Percentiles rank a stretch among this genome's conserved stretches.
Evolutionary conservation across 2,329 filamentous ascomycete genomes (phyloP).

Genomic region (Ceratocystis lukuohia): DNA sequence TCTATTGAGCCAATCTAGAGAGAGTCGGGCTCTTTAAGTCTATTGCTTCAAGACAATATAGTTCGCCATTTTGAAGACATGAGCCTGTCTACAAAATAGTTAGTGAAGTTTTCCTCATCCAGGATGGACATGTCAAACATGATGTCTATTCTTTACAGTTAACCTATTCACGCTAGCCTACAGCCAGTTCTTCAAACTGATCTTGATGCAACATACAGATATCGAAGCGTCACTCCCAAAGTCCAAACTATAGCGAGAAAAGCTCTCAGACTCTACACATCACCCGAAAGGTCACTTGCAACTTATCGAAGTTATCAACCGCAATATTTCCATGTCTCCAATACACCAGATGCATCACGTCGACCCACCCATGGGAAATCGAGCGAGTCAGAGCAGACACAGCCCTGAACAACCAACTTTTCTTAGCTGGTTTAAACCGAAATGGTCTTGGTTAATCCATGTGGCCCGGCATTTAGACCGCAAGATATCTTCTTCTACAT

Average conservation of each 20-base stretch:
- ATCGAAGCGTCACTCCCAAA: no score
- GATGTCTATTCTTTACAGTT: no score
- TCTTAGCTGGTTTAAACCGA: constrained; percentile 14
- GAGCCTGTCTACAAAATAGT: neutral
- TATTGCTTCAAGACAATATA: neutral
- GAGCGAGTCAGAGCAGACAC: neutral
- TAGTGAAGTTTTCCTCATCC: no score
- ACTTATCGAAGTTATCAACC: neutral
- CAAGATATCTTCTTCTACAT: constrained; percentile 27
- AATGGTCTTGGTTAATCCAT: constrained; percentile 10
- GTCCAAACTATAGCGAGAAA: neutral
- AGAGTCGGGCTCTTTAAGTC: neutral
- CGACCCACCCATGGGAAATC: constrained; percentile 13
- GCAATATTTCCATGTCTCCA: neutral
- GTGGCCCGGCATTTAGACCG: constrained; percentile 22
- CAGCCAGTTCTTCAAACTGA: no score
- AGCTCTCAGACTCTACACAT: neutral
- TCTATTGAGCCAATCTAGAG: neutral
- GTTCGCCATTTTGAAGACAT: neutral
- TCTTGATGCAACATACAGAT: no score
- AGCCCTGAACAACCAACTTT: constrained; percentile 12
- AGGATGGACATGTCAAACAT: no score
- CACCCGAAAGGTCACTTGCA: neutral
- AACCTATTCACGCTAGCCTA: no score
- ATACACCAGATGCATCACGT: constrained; percentile 19